phyloP scores from a whole-genome alignment of 495 filamentous ascomycete genomes.

The Aspergillus leporis region DNA sequence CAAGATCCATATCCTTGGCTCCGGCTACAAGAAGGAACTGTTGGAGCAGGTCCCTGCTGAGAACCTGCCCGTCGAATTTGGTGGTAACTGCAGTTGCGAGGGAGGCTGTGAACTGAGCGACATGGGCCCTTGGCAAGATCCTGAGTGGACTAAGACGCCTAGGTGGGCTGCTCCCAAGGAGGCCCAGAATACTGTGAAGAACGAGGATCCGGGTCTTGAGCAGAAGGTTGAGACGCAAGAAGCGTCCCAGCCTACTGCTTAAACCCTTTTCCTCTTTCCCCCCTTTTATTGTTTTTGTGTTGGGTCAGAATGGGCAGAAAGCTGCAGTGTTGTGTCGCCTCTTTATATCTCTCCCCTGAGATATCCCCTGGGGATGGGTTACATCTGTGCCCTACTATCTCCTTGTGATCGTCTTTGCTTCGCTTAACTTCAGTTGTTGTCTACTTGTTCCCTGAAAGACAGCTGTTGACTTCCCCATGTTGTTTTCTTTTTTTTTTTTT shows the following conservation, averaged over 20 bases:
- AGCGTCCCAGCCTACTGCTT: constrained; percentile 34
- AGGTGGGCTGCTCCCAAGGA: constrained; percentile 62
- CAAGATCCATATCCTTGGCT: constrained; percentile 92
- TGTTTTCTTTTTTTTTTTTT: constrained; percentile 5
- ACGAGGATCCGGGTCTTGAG: constrained; percentile 32
- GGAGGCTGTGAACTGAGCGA: constrained; percentile 89
- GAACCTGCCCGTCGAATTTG: constrained; percentile 86
- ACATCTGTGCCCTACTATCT: constrained; percentile 8
- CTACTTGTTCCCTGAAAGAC: neutral
- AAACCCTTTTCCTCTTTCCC: constrained; percentile 22
- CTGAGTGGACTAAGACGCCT: constrained; percentile 66
- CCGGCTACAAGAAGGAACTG: constrained; percentile 78
- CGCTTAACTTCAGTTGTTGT: constrained; percentile 9
- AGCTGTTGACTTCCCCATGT: neutral
- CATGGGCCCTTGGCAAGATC: constrained; percentile 87
- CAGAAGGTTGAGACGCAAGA: constrained; percentile 37
- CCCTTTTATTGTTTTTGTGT: constrained; percentile 17
- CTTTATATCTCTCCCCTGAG: constrained; percentile 15
- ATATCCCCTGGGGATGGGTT: constrained; percentile 12
- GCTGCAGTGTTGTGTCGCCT: constrained; percentile 9
- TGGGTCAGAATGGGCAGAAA: constrained; percentile 24
- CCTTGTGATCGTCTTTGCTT: neutral
- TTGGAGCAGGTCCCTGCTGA: constrained; percentile 82
- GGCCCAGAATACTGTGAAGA: constrained; percentile 26
- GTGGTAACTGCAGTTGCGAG: constrained; percentile 77